Evolutionary conservation across 306 rosid species (phyloP).

Genomic region (Pachyrhizus erosus): DNA sequence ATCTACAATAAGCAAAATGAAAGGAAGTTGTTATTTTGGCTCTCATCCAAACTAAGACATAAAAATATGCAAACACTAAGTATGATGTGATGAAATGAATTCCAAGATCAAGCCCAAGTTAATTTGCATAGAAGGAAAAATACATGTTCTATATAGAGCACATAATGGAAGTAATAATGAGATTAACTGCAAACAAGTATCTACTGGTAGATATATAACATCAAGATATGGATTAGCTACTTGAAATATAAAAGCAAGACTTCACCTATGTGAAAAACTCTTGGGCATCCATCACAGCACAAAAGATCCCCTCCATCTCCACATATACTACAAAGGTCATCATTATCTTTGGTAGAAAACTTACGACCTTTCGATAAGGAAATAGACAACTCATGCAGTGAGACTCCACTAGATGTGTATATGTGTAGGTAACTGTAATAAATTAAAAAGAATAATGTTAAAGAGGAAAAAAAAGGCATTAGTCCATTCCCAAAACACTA

Average conservation of each 20-base stretch:
- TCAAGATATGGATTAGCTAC: not conserved
- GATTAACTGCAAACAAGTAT: not conserved
- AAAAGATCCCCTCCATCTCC: constrained; percentile 69
- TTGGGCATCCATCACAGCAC: constrained; percentile 81
- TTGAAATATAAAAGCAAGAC: constrained; percentile 1
- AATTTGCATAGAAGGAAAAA: not conserved
- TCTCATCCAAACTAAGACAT: not conserved
- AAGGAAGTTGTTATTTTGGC: not conserved
- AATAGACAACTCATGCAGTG: constrained; percentile 76
- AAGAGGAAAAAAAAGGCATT: not conserved
- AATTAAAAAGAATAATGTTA: not conserved
- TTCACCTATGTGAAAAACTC: constrained; percentile 71
- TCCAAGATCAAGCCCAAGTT: constrained; percentile 1
- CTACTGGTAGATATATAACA: too few relatives aligned
- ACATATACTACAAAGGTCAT: constrained; percentile 74
- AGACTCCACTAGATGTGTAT: constrained; percentile 71
- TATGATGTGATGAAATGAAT: not conserved
- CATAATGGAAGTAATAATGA: not conserved
- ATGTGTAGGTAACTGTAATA: constrained; percentile 72
- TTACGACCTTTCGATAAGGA: constrained; percentile 52
- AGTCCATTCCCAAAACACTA: not conserved
- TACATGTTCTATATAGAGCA: not conserved
- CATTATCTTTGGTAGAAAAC: constrained; percentile 52
- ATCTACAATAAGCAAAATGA: constrained; percentile 52
- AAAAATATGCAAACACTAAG: not conserved